These are phyloP conservation scores for Claviceps pazoutovae DNA, from an alignment of 2,329 filamentous ascomycete genomes.

Conservation along the genomic window DNA sequence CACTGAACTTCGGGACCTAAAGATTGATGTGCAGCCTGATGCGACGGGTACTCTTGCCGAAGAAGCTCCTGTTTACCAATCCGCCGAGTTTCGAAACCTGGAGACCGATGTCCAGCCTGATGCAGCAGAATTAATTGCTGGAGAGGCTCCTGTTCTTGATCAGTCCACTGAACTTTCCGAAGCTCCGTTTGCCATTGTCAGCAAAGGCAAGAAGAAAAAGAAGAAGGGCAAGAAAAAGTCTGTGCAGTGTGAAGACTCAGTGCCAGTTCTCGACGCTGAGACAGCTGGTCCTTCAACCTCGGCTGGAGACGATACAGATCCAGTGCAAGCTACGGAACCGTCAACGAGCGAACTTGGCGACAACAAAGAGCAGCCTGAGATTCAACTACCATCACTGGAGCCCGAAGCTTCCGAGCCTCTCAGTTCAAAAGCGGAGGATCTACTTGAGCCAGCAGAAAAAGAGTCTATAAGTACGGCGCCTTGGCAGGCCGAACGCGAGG, in stretches of 20 bases:
- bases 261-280: background rate
- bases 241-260: constrained; percentile 9
- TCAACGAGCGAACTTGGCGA: background rate
- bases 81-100: background rate
- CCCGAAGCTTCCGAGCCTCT: constrained; percentile 18
- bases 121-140: background rate
- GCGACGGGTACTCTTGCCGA: no score
- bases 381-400: constrained; percentile 1
- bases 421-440: constrained; percentile 17
- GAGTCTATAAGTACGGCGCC: constrained; percentile 7
- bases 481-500: constrained; percentile 12
- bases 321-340: background rate
- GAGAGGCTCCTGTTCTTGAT: background rate
- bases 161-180: background rate
- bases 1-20: background rate
- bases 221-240: constrained; percentile 10
- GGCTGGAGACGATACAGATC: background rate
- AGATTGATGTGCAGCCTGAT: background rate
- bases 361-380: background rate
- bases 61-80: background rate
- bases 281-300: background rate
- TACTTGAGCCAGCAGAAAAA: constrained; percentile 10
- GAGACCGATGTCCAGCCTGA: background rate
- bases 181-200: background rate
- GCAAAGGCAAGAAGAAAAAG: constrained; percentile 6